Evolutionary conservation across 805 yeast genomes (phyloP).

Genomic region (Candida broadrunensis): DNA sequence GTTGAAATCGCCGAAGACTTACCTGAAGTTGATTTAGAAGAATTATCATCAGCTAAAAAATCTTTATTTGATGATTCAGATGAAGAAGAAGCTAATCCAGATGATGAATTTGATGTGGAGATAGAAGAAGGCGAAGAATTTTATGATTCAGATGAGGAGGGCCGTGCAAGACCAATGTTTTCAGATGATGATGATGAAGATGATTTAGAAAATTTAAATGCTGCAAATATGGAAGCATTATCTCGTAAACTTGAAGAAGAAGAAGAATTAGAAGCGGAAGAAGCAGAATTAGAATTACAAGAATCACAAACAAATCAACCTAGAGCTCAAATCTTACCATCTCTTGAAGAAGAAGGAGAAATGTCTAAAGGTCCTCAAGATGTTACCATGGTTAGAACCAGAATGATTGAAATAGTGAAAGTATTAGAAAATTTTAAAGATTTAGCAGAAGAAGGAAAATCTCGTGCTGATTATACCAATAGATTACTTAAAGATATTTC

Average conservation of each 20-base stretch:
- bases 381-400: constrained; percentile 77
- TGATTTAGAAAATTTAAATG: constrained; percentile 64
- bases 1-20: constrained; percentile 42
- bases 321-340: constrained; percentile 73
- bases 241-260: constrained; percentile 64
- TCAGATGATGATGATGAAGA: constrained; percentile 77
- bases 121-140: constrained; percentile 22
- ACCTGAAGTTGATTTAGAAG: constrained; percentile 64
- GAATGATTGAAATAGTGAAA: constrained; percentile 93
- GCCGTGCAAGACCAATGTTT: constrained; percentile 66
- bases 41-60: constrained; percentile 65
- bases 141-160: constrained; percentile 62
- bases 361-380: constrained; percentile 60
- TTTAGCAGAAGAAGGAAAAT: constrained; percentile 79
- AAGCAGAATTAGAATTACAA: constrained; percentile 52
- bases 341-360: constrained; percentile 59
- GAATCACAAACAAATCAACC: constrained; percentile 60
- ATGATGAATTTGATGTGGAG: constrained; percentile 40
- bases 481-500: constrained; percentile 83
- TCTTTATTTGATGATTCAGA: constrained; percentile 76
- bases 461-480: constrained; percentile 78
- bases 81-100: constrained; percentile 43
- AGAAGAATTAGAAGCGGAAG: constrained; percentile 47
- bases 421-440: constrained; percentile 87
- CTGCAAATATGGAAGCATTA: constrained; percentile 78